Evolutionary conservation across 805 yeast species (phyloP).

Genomic region (Candida gorgasii): DNA sequence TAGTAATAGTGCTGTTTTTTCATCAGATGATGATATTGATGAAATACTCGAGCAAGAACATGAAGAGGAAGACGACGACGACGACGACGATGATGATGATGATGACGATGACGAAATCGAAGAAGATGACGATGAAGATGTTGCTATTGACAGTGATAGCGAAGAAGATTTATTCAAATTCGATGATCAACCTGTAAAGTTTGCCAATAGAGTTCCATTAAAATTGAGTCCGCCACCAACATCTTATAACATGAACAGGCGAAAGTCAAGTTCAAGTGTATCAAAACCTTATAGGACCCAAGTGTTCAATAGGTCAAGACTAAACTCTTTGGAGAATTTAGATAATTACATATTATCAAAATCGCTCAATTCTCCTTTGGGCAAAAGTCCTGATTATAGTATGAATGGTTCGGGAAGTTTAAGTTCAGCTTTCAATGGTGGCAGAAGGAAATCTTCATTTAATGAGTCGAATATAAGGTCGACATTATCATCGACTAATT

Average conservation of each 20-base stretch:
- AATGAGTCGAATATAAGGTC: constrained; percentile 40
- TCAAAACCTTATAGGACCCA: constrained; percentile 25
- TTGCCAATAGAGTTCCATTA: constrained; percentile 44
- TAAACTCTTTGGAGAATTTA: constrained; percentile 43
- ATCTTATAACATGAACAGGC: constrained; percentile 13
- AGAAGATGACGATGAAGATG: constrained; percentile 19
- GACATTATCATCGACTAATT: constrained; percentile 21
- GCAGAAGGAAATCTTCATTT: constrained; percentile 40
- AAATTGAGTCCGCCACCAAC: constrained; percentile 41
- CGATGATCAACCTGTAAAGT: constrained; percentile 32
- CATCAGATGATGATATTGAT: constrained; percentile 33
- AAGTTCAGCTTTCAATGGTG: constrained; percentile 10
- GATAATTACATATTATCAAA: constrained; percentile 43
- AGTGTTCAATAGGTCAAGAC: constrained; percentile 38
- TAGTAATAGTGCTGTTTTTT: constrained; percentile 27
- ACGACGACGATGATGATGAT: constrained; percentile 23
- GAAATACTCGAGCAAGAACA: constrained; percentile 27
- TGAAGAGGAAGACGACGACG: constrained; percentile 29
- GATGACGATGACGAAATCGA: constrained; percentile 21
- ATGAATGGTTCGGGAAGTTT: constrained; percentile 2
- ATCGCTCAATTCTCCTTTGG: constrained; percentile 29
- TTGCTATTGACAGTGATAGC: constrained; percentile 28
- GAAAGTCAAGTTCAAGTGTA: constrained; percentile 28
- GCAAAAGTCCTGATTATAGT: constrained; percentile 16
- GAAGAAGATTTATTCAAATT: constrained; percentile 17